Evolutionary conservation across 2,329 filamentous ascomycete species (phyloP).

Genomic region (Mollisiaceae sp.): DNA sequence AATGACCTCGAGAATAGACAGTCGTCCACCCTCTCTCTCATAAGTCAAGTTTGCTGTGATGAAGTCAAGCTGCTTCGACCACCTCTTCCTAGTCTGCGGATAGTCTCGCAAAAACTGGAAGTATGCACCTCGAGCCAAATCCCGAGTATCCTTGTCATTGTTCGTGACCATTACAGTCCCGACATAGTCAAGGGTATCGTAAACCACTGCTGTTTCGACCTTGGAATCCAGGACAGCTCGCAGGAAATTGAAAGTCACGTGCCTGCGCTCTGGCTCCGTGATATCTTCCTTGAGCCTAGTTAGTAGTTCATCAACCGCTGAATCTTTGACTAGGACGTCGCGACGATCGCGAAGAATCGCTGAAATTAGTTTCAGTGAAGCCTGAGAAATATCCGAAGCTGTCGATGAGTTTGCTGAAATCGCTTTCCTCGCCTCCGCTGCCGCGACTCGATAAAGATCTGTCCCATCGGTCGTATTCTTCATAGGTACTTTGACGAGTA

Average conservation of each 20-base stretch:
- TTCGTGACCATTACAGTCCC: constrained; percentile 96
- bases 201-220: constrained; percentile 84
- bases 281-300: constrained; percentile 84
- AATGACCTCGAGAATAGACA: constrained; percentile 92
- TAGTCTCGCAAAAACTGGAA: constrained; percentile 95
- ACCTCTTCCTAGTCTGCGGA: constrained; percentile 86
- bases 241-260: constrained; percentile 93
- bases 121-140: constrained; percentile 86
- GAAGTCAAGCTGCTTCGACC: constrained; percentile 88
- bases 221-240: constrained; percentile 85
- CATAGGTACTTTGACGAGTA: constrained; percentile 84
- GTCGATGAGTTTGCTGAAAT: constrained; percentile 80
- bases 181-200: constrained; percentile 89
- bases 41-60: constrained; percentile 91
- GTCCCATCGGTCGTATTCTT: constrained; percentile 64
- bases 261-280: constrained; percentile 89
- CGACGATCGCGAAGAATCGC: constrained; percentile 82
- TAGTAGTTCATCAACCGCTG: constrained; percentile 81
- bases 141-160: constrained; percentile 84
- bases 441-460: constrained; percentile 74
- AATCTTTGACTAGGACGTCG: constrained; percentile 77
- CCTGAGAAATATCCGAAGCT: constrained; percentile 83
- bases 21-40: constrained; percentile 82
- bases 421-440: constrained; percentile 82
- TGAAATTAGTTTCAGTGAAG: constrained; percentile 85